Evolutionary conservation across 1,139 yeast species (phyloP), one percentile per base, ranked within the genome.

Genomic region (Debaryomycetaceae sp.): DNA sequence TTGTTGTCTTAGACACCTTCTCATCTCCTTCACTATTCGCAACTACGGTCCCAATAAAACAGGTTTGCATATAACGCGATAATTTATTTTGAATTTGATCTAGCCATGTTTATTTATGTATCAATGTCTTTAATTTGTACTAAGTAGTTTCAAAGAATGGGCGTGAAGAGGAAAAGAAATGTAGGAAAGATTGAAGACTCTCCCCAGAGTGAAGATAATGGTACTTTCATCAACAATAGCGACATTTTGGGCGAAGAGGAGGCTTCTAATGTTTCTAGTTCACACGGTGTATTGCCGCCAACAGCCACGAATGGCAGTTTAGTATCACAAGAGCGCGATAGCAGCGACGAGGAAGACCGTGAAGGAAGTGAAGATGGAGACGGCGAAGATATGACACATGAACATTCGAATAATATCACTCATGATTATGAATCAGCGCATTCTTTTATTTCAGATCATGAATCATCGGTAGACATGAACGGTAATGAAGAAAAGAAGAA

Each of bases 211-310:
- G 51, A 49, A 7, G 61, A 53, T 11, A 62, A 59, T 7, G 52
- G 51, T 5, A 59, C 73, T 0, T 71, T 71, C 41, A 54, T 71
- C 31, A 71, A 71, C 47, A 71, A 71, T 44, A 70, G 75, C 45
- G 77, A 71, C 44, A 63, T 61, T 36, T 17, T 30, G 28, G 8
- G 9, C 7, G 17, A 8, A 9, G 32, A 30, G n/a, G 26, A 3
- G 3, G 17, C 9, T 11, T 15, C 8, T 8, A n/a, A 30, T 8
- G 32, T 30, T n/a, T 8, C 7, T n/a, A 11, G 11, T 11, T 22
- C 26, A 22, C 26, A 22, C 11, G 26, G 26, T 3, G 11, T 8
- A 11, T 8, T 8, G 26, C 11, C 26, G 26, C 11, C 26, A 8
- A 11, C 7, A 8, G 7, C 26, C 11, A 33, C 6, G 26, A 18